Base-by-base conservation (phyloP, 441 rosid genomes). In the Populus hybrid region DNA sequence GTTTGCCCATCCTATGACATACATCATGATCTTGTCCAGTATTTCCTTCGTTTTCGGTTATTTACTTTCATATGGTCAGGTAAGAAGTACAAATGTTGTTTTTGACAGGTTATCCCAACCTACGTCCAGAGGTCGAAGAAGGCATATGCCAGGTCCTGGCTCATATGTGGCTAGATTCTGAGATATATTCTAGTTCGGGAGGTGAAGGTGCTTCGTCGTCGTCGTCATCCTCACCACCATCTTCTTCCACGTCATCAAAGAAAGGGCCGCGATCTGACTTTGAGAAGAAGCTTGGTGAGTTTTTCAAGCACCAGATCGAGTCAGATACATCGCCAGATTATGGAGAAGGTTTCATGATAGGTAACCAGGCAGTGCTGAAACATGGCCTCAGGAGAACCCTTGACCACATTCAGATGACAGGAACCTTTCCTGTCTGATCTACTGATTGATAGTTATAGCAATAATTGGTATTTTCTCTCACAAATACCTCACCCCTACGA, bases 121-220 rank as follows among this genome's bases (percentile, higher is more conserved):
- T 96, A 70, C 80, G 84, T 50, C 99, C 96, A 72, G 98, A 96
- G 68, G 96, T 96, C 3, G 99, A 96, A 89, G 98, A 96, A 91
- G 99, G 99, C 16, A 94, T 96, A 29, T 96, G 99, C 79, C 99
- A 94, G 81, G 98, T 94, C 11, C 74, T 96, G 77, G 99, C 97
- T 56, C 93, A 96, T 82, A 88, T 94, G 98, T 96, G 98, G 99
- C 78, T 96, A 78, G 98, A 92, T 18, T 87, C 95, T 0, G 97
- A 96, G 88, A 90, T 93, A 1, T 87, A 85, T 69, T 88, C 93
- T 64, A 78, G 89, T 2, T 77, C 94, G 4, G 83, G 84, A 31
- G 70, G 86, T 23, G 78, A 92, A 0, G 80, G 83, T 12, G 71
- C 93, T 6, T 71, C 93, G 1, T 78, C 89, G 0, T 78, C 94